Conservation (phyloP, 768 basidiomycete genomes). For the Chiua virens region DNA sequence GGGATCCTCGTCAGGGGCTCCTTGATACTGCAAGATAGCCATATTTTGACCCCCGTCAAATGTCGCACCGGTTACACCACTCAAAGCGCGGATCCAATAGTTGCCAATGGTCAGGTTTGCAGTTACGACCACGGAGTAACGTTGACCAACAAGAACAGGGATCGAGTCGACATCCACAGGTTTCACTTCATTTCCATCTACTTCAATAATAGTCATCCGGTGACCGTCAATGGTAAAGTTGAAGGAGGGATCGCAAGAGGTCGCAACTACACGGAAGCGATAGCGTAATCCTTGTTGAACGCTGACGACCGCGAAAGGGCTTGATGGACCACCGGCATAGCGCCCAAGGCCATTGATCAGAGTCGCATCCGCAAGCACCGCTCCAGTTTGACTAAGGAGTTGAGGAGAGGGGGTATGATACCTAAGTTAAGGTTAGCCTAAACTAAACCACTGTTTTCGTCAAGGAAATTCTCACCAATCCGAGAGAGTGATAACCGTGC, state of each 20-base stretch:
- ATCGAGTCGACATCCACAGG: conserved; percentile 42
- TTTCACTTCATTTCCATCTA: conserved; percentile 40
- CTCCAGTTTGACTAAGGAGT: conserved; percentile 1
- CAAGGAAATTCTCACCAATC: conserved; percentile 35
- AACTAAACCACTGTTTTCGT: neutral
- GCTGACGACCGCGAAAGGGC: conserved; percentile 42
- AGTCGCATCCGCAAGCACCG: conserved; percentile 33
- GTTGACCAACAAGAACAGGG: conserved; percentile 30
- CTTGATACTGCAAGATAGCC: conserved; percentile 47
- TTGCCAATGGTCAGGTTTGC: conserved; percentile 47
- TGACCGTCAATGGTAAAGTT: conserved; percentile 43
- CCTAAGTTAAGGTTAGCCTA: conserved; percentile 19
- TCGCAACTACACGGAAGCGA: conserved; percentile 49
- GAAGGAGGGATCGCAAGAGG: conserved; percentile 44
- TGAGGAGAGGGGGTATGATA: conserved; percentile 32
- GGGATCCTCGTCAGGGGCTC: conserved; percentile 31
- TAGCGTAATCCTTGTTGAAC: conserved; percentile 42
- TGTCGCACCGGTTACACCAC: conserved; percentile 27
- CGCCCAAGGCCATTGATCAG: conserved; percentile 53
- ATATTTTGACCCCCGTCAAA: conserved; percentile 41
- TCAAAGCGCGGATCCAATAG: conserved; percentile 52
- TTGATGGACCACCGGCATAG: conserved; percentile 36
- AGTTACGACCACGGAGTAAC: conserved; percentile 41
- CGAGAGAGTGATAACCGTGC: conserved; percentile 31
- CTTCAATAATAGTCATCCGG: conserved; percentile 48